A percentile compares a stretch with the other conserved stretches of the same genome.
Conservation (phyloP, 352 stramenopile genomes). For the Pythium chondricola region DNA sequence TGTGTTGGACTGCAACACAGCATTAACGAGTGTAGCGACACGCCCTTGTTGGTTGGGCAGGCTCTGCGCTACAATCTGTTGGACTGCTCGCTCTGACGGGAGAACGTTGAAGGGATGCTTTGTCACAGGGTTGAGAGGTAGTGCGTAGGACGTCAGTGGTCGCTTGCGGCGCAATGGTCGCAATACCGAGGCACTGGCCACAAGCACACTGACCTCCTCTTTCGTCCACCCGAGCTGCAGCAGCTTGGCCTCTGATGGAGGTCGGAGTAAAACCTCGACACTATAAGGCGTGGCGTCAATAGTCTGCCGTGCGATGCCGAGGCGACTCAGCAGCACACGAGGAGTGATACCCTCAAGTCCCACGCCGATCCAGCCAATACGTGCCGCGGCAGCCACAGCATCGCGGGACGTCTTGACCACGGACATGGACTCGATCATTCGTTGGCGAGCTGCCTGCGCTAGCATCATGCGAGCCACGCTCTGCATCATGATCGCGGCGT, state of each 20-base stretch:
- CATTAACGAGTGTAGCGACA: slow-evolving; percentile 41
- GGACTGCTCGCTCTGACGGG: slow-evolving; percentile 35
- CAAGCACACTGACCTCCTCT: slow-evolving; percentile 44
- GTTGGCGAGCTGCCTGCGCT: slow-evolving; percentile 22
- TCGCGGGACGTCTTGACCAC: slow-evolving; percentile 37
- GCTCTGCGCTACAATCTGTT: slow-evolving; percentile 46
- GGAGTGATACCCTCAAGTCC: slow-evolving; percentile 69
- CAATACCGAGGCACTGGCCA: slow-evolving; percentile 16
- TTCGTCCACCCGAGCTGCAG: slow-evolving; percentile 50
- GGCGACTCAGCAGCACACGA: slow-evolving; percentile 40
- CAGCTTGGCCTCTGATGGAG: slow-evolving; percentile 29
- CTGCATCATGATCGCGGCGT: slow-evolving; percentile 58
- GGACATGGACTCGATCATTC: slow-evolving; percentile 29
- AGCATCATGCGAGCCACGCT: slow-evolving; percentile 43
- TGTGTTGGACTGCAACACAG: slow-evolving; percentile 39
- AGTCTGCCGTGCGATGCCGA: slow-evolving; percentile 51
- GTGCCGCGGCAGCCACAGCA: slow-evolving; percentile 17
- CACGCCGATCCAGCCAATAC: slow-evolving; percentile 57
- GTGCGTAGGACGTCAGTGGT: slow-evolving; percentile 26
- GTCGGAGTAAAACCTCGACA: slow-evolving; percentile 24
- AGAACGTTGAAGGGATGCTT: slow-evolving; percentile 69
- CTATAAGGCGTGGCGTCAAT: background rate
- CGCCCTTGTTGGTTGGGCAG: slow-evolving; percentile 72
- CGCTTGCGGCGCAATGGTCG: slow-evolving; percentile 13
- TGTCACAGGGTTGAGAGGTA: slow-evolving; percentile 18